Conservation (phyloP, 2,329 filamentous ascomycete species). For the Acarospora socialis region DNA sequence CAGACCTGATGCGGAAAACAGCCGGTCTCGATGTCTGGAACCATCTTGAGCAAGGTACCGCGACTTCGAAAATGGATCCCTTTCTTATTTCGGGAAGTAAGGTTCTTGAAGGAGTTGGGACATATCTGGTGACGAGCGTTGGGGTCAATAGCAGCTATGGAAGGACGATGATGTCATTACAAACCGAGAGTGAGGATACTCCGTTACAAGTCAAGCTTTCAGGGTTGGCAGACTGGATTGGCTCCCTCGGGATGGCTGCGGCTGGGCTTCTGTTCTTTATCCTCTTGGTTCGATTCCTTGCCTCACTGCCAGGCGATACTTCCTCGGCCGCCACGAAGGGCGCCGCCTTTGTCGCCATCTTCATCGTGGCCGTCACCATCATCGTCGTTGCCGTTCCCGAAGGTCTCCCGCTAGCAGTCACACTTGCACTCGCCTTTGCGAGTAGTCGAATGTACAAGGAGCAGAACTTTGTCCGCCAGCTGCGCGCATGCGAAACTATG, state of each 20-base stretch:
- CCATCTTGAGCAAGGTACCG: conserved; percentile 37
- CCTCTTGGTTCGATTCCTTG: conserved; percentile 73
- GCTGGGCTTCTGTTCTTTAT: conserved; percentile 74
- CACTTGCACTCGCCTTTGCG: conserved; percentile 60
- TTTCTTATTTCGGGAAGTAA: conserved; percentile 72
- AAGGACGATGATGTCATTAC: conserved; percentile 59
- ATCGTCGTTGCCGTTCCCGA: conserved; percentile 70
- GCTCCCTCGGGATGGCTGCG: conserved; percentile 57
- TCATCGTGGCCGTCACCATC: conserved; percentile 66
- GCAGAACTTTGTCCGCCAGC: conserved; percentile 61
- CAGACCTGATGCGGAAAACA: conserved; percentile 56
- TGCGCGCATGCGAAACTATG: conserved; percentile 71
- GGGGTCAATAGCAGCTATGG: conserved; percentile 62
- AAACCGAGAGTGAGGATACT: conserved; percentile 60
- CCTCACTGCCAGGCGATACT: conserved; percentile 41
- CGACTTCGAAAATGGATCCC: conserved; percentile 45
- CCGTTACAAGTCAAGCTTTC: conserved; percentile 65
- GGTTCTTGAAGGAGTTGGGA: conserved; percentile 64
- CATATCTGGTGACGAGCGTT: conserved; percentile 59
- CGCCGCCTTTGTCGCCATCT: conserved; percentile 60
- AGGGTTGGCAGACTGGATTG: conserved; percentile 61
- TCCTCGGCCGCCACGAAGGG: conserved; percentile 57
- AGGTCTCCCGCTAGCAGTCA: conserved; percentile 64
- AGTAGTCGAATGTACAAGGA: conserved; percentile 65
- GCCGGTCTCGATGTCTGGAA: conserved; percentile 44